Percentiles rank a stretch among this genome's conserved stretches.
These are phyloP conservation scores for Mollisia scopiformis DNA, from an alignment of 2,329 filamentous ascomycete genomes.

Conservation along the genomic window DNA sequence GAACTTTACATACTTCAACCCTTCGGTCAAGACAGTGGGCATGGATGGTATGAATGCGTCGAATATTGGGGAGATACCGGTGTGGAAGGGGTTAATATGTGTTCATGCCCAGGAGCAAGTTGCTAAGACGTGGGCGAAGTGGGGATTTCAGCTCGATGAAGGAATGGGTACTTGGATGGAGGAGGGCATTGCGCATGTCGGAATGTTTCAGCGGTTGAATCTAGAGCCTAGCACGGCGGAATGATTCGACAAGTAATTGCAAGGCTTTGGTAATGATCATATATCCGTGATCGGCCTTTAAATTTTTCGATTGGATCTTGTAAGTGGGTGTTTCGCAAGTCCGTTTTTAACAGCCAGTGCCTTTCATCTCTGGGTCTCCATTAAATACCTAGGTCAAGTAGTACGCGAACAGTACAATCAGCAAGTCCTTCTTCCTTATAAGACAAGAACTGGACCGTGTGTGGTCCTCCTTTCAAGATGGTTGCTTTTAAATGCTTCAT, in stretches of 20 bases:
- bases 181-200: constrained; percentile 82
- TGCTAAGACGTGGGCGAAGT: constrained; percentile 65
- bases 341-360: no score
- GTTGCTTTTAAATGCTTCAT: neutral
- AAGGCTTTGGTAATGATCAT: no score
- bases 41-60: constrained; percentile 47
- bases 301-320: no score
- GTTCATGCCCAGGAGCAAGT: constrained; percentile 77
- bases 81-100: constrained; percentile 76
- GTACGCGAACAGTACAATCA: no score
- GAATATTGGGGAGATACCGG: constrained; percentile 47
- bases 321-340: no score
- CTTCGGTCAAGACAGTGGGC: constrained; percentile 43
- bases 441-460: no score
- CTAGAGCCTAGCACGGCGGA: constrained; percentile 20
- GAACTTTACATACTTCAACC: constrained; percentile 60
- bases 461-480: neutral
- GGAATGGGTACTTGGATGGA: constrained; percentile 78
- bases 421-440: no score
- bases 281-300: no score
- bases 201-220: constrained; percentile 69
- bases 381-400: no score
- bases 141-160: constrained; percentile 76
- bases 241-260: no score
- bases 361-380: no score